These are phyloP conservation scores for Cystobasidiaceae sp. DNA, from an alignment of 1,284 basidiomycete genomes.

Conservation along the genomic window DNA sequence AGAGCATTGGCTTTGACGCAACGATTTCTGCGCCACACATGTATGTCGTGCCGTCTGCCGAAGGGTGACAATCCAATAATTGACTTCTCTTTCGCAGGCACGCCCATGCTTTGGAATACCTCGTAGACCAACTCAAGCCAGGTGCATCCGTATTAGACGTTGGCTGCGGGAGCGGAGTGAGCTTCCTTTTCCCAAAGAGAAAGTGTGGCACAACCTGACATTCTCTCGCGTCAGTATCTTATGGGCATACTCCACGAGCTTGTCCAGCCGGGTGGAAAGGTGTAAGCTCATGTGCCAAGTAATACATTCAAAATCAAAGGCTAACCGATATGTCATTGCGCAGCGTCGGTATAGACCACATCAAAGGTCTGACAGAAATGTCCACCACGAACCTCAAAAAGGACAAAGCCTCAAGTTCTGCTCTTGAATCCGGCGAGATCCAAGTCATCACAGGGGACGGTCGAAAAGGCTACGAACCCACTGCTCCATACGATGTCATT, in stretches of 20 bases:
- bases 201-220: too few species aligned
- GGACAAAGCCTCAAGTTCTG: conserved; percentile 59
- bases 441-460: conserved; percentile 73
- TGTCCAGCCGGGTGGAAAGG: conserved; percentile 28
- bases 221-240: conserved; percentile 27
- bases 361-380: conserved; percentile 56
- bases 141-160: conserved; percentile 75
- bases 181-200: not conserved
- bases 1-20: conserved; percentile 70
- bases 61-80: too few species aligned
- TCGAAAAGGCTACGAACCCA: conserved; percentile 56
- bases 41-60: conserved; percentile 44
- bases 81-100: too few species aligned
- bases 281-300: too few species aligned
- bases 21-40: conserved; percentile 90
- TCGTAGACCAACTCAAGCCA: conserved; percentile 63
- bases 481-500: conserved; percentile 78
- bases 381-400: conserved; percentile 62
- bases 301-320: too few species aligned
- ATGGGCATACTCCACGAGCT: conserved; percentile 44
- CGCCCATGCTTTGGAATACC: conserved; percentile 68
- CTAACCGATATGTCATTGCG: conserved; percentile 47
- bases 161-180: conserved; percentile 38
- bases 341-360: conserved; percentile 88
- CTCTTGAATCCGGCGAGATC: conserved; percentile 56